phyloP scores from a whole-genome alignment of 2,329 filamentous ascomycete genomes.

The Trichoderma pleuroti region DNA sequence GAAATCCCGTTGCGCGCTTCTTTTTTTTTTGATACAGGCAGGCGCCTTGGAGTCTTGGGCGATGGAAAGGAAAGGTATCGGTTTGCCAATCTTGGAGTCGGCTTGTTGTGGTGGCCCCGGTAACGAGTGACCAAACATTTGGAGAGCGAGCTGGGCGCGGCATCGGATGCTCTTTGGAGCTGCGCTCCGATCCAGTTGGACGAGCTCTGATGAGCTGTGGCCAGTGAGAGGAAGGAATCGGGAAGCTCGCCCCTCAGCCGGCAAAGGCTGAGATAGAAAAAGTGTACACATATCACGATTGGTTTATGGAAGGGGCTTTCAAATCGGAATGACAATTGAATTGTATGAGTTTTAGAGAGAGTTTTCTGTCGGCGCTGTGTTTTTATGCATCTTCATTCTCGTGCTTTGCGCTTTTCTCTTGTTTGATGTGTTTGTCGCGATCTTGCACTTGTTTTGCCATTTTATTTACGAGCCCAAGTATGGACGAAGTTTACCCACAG shows the following conservation, averaged over 20 bases:
- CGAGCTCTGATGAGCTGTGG: neutral
- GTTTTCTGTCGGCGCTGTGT: neutral
- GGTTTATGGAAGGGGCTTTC: conserved; percentile 30
- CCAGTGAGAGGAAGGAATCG: neutral
- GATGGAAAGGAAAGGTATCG: conserved; percentile 34
- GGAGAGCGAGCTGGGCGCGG: neutral
- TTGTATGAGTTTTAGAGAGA: conserved; percentile 23
- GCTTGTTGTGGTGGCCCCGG: conserved; percentile 28
- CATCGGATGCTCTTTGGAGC: conserved; percentile 16
- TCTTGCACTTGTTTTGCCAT: neutral
- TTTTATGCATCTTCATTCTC: conserved; percentile 20
- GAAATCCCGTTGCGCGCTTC: conserved; percentile 33
- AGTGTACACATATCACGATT: conserved; percentile 43
- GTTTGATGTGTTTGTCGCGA: neutral
- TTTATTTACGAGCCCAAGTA: neutral
- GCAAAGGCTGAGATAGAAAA: conserved; percentile 31
- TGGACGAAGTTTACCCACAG: neutral
- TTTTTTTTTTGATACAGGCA: conserved; percentile 34
- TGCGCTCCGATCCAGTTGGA: conserved; percentile 19
- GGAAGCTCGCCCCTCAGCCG: conserved; percentile 19
- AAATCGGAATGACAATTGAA: conserved; percentile 30
- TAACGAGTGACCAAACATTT: conserved; percentile 5
- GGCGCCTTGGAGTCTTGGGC: conserved; percentile 42
- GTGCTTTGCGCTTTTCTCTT: conserved; percentile 3
- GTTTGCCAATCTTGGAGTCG: conserved; percentile 38